Base-by-base conservation (phyloP, 1,284 basidiomycete genomes). In the Meripilus lineatus region DNA sequence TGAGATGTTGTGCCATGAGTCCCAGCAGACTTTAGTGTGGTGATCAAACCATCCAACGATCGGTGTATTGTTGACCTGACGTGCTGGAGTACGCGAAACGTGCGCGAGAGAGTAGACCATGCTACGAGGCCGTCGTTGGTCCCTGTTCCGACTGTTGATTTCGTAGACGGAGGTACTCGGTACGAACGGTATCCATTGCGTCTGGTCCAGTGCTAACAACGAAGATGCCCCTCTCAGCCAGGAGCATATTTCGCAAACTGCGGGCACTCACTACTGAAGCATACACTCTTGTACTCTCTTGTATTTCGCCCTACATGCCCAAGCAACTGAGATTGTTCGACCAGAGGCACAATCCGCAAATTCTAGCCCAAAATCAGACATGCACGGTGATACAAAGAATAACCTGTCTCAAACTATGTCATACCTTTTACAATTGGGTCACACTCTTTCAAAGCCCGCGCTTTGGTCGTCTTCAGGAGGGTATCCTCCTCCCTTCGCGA, bases 401-500 rank as follows among this genome's bases (percentile, higher is more conserved):
- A 41, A 20, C 23, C 26, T 21, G 20, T 30, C 25, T 17, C 7
- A 21, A 42, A 17, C 14, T 22, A 15, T 22, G 8, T 33, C 61
- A 42, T 53, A 84, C 91, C 84, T 78, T 81, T 83, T 4, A 94
- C 87, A 3, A 86, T 50, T 1, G 70, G 55, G 56, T 92, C 86
- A 53, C 91, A 93, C 61, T 84, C 80, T 56, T 79, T 84, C 57
- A 93, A 63, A 11, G 91, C 91, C 40, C 78, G 72, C 6, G 79
- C 76, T 59, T 92, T 93, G n/a, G 87, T 86, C 28, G 81, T 70
- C 59, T 92, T 93, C 39, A 86, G 64, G 33, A 94, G 73, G 10
- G 84, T 85, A 37, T 92, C 86, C 61, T 93, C 91, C 66, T 95
- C 92, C 47, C 92, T 76, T 50, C 91, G 77, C 21, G 91, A 93